These are phyloP conservation scores for Trichoderma afroharzianum DNA, from an alignment of 2,329 filamentous ascomycete genomes.

Conservation along the genomic window DNA sequence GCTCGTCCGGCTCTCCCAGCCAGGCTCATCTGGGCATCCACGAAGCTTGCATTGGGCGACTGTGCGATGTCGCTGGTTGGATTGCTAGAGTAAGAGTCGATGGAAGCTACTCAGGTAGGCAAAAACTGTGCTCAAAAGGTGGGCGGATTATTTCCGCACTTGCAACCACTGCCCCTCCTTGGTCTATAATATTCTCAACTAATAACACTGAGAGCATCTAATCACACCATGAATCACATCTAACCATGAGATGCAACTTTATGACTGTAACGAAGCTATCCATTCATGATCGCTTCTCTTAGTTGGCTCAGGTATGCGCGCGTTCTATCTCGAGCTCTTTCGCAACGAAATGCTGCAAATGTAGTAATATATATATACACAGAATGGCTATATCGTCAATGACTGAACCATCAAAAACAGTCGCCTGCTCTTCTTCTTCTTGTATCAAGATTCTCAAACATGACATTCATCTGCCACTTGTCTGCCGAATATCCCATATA, in stretches of 20 bases:
- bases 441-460: not conserved
- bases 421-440: not conserved
- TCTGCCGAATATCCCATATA: not conserved
- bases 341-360: not conserved
- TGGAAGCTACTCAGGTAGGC: not conserved
- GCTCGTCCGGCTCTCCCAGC: slow-evolving; percentile 36
- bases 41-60: slow-evolving; percentile 16
- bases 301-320: not conserved
- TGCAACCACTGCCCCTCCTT: not conserved
- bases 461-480: not conserved
- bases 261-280: not conserved
- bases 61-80: not conserved
- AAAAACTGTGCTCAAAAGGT: not conserved
- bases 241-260: not conserved
- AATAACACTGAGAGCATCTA: not conserved
- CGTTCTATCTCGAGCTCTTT: not conserved
- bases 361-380: not conserved
- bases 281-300: not conserved
- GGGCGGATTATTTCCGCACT: slow-evolving; percentile 12
- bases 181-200: not conserved
- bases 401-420: not conserved
- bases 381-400: not conserved
- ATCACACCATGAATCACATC: not conserved
- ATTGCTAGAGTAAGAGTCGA: not conserved
- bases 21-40: slow-evolving; percentile 34